Conservation (phyloP, 1,284 basidiomycete genomes). For the Moesziomyces sp. region DNA sequence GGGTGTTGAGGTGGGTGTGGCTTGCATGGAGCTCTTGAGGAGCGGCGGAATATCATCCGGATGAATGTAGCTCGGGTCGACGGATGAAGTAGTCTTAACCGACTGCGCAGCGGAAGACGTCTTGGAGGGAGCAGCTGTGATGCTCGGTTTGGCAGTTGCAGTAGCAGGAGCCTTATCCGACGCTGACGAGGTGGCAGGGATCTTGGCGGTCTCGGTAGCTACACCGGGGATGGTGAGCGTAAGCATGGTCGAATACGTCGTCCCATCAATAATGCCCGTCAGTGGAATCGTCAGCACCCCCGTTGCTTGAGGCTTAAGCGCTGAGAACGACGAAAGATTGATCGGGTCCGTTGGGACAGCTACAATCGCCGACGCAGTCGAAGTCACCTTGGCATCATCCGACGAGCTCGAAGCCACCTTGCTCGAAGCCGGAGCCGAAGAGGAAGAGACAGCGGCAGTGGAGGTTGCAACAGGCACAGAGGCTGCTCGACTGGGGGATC, state of each 20-base stretch:
- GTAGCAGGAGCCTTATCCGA: conserved; percentile 11
- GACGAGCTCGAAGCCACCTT: conserved; percentile 7
- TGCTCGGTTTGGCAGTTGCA: not conserved
- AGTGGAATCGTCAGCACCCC: conserved; percentile 29
- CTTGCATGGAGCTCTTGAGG: conserved; percentile 11
- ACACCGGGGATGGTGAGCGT: conserved; percentile 27
- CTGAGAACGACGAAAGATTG: conserved; percentile 30
- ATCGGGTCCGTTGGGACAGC: conserved; percentile 10
- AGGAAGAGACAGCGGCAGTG: not conserved
- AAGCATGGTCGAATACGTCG: conserved; percentile 36
- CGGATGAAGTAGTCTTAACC: not conserved
- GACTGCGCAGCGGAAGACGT: not conserved
- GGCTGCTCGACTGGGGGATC: conserved; percentile 11
- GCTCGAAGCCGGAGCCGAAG: conserved; percentile 4
- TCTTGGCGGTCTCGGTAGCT: not conserved
- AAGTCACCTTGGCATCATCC: conserved; percentile 3
- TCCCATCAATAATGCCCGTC: conserved; percentile 31
- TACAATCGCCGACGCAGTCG: conserved; percentile 1
- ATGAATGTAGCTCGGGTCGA: conserved; percentile 22
- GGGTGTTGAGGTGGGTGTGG: not conserved
- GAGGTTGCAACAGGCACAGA: conserved; percentile 2
- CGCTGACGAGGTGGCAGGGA: not conserved
- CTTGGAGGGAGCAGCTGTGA: conserved; percentile 7
- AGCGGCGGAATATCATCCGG: conserved; percentile 30
- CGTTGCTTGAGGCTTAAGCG: conserved; percentile 14